Evolutionary conservation across 768 basidiomycete genomes (phyloP), one percentile per base, ranked within the genome.

Genomic region (Dacryopinax primogenitus): DNA sequence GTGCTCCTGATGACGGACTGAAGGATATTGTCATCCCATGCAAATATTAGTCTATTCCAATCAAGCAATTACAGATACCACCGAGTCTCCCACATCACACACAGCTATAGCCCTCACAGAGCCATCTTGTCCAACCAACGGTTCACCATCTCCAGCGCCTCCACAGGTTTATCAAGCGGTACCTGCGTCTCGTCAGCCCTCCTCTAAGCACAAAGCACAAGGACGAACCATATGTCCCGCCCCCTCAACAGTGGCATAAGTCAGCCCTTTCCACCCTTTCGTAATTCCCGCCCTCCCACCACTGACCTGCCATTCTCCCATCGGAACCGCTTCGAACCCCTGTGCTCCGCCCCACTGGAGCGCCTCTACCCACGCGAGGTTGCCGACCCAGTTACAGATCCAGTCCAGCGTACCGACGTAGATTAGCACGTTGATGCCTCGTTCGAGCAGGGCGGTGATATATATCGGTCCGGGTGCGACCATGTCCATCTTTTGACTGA

Each of bases 211-310:
- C 16, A 23, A 23, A 23, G 34, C 6, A 23, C 6, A 62, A 63
- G 3, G 23, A 65, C 68, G 13, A 33, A 85, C 86, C 85, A 86
- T 86, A 76, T 90, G 88, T n/a, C 88, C 88, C 32, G 86, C 88
- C 3, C 80, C 85, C 47, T 79, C 74, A 36, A 88, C 74, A 0
- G 83, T 86, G 16, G 80, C 82, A 71, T 84, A 87, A 36, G 85
- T 87, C 65, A 91, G 74, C 21, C 80, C 80, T 6, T 79, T 80
- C 35, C 78, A 78, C 33, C 74, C 78, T 73, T 84, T 83, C 45
- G 80, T 83, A 71, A 77, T 77, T 3, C 87, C 87, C 0, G 80
- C 87, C 44, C 73, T 73, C 64, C 77, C 69, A 12, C 82, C 83
- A 66, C 82, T 76, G 9, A 87, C 80, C 0, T 70, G 69, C 86